phyloP scores from a whole-genome alignment of 345 rosid genomes.

The Cardamine chenopodiifolia region DNA sequence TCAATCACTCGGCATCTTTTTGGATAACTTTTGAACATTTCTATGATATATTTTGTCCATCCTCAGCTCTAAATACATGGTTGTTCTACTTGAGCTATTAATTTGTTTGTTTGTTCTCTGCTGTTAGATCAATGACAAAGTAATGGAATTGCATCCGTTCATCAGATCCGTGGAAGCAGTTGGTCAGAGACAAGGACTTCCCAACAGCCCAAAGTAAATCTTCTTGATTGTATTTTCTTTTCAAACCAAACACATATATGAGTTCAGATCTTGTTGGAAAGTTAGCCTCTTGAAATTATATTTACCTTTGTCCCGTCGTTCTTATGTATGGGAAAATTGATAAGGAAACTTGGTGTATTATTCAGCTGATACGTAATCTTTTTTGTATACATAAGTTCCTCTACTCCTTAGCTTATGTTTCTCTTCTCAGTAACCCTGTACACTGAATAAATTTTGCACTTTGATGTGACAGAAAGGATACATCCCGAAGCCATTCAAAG shows the following conservation, averaged over 20 bases:
- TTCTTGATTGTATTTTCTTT: constrained; percentile 21
- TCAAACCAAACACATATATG: constrained; percentile 11
- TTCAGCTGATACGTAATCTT: not conserved
- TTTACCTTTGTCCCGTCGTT: not conserved
- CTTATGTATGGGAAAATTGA: constrained; percentile 13
- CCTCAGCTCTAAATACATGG: not conserved
- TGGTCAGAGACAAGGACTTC: constrained; percentile 58
- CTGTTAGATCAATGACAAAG: constrained; percentile 64
- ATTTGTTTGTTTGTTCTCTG: constrained; percentile 29
- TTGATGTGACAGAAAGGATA: constrained; percentile 59
- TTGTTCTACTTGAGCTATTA: not conserved
- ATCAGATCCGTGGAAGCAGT: constrained; percentile 57
- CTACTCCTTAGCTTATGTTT: constrained; percentile 4
- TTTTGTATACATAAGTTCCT: not conserved
- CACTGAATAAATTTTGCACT: not conserved
- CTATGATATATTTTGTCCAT: not conserved
- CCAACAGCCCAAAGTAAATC: constrained; percentile 57
- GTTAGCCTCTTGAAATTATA: constrained; percentile 6
- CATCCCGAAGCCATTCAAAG: constrained; percentile 51
- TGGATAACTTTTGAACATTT: constrained; percentile 7
- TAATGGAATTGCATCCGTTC: constrained; percentile 64
- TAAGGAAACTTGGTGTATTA: constrained; percentile 19
- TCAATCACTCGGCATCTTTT: not conserved
- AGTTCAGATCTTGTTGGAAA: constrained; percentile 12
- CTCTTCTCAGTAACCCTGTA: constrained; percentile 1